These are phyloP conservation scores for Phytopythium sindhum DNA, from an alignment of 352 stramenopile species.

Conservation along the genomic window DNA sequence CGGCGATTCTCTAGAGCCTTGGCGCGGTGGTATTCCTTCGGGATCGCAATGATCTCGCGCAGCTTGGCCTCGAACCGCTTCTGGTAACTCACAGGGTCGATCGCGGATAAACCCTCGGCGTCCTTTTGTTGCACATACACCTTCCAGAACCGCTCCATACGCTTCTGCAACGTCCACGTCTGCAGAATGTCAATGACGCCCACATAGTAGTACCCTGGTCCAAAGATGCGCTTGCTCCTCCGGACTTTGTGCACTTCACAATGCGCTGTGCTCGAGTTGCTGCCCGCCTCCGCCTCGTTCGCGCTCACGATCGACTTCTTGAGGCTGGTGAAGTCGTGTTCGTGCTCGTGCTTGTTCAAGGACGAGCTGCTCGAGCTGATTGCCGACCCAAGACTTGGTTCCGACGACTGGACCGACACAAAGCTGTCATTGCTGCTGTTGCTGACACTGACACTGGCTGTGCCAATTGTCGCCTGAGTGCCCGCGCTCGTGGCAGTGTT, in stretches of 20 bases:
- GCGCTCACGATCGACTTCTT: slow-evolving; percentile 26
- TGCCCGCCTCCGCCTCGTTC: slow-evolving; percentile 4
- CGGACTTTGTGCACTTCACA: slow-evolving; percentile 49
- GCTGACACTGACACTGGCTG: slow-evolving; percentile 7
- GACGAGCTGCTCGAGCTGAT: slow-evolving; percentile 17
- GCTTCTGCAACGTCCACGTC: slow-evolving; percentile 84
- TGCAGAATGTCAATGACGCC: slow-evolving; percentile 91
- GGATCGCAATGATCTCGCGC: slow-evolving; percentile 75
- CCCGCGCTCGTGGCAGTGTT: slow-evolving; percentile 30
- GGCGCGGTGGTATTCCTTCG: slow-evolving; percentile 46
- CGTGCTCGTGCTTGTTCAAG: slow-evolving; percentile 13
- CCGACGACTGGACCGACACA: slow-evolving; percentile 30
- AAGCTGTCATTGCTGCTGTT: slow-evolving; percentile 39
- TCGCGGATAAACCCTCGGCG: slow-evolving; percentile 74
- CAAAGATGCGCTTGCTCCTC: slow-evolving; percentile 76
- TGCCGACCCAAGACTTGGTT: slow-evolving; percentile 14
- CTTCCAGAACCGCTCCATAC: slow-evolving; percentile 82
- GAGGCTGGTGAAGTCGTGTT: slow-evolving; percentile 10
- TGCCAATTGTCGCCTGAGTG: slow-evolving; percentile 15
- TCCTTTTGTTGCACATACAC: slow-evolving; percentile 67
- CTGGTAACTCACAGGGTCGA: slow-evolving; percentile 74
- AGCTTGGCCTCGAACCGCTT: slow-evolving; percentile 80
- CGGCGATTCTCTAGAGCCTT: slow-evolving; percentile 15
- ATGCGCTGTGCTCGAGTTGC: slow-evolving; percentile 11
- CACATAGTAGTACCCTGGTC: slow-evolving; percentile 86